Evolutionary conservation across 2,329 filamentous ascomycete species (phyloP).

Genomic region (Cladorrhinum sp.): DNA sequence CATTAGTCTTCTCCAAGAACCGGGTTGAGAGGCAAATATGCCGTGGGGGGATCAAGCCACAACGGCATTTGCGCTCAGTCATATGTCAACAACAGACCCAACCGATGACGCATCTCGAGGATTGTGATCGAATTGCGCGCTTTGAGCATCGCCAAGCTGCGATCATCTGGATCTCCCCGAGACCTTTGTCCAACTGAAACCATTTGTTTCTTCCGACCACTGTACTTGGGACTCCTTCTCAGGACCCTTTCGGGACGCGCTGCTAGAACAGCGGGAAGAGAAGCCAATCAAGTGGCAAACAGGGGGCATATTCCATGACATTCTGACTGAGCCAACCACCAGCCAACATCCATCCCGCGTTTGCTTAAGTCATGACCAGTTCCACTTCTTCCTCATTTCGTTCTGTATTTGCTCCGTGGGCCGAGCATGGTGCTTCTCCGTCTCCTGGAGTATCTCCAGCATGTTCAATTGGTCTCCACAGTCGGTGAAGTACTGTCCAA

Average conservation of each 20-base stretch:
- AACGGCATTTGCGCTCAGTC: neutral
- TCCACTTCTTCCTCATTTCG: constrained; percentile 32
- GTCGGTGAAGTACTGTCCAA: constrained; percentile 32
- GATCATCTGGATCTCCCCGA: neutral
- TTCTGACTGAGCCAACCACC: neutral
- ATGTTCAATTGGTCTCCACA: constrained; percentile 31
- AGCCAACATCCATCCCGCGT: neutral
- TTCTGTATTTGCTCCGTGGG: constrained; percentile 33
- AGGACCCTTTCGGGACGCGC: neutral
- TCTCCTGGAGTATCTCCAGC: constrained; percentile 30
- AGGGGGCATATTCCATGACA: neutral
- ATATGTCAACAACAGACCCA: neutral
- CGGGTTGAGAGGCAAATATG: neutral
- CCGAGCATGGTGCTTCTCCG: constrained; percentile 33
- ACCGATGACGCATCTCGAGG: neutral
- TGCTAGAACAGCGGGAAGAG: neutral
- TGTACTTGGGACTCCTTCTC: neutral
- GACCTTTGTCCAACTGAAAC: neutral
- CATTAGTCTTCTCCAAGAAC: neutral
- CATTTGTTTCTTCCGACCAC: neutral
- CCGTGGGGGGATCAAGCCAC: neutral
- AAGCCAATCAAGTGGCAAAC: neutral
- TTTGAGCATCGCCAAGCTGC: neutral
- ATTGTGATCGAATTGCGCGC: neutral
- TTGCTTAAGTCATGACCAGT: constrained; percentile 18